phyloP scores from a whole-genome alignment of 768 basidiomycete genomes.

The Tulasnella sp. region DNA sequence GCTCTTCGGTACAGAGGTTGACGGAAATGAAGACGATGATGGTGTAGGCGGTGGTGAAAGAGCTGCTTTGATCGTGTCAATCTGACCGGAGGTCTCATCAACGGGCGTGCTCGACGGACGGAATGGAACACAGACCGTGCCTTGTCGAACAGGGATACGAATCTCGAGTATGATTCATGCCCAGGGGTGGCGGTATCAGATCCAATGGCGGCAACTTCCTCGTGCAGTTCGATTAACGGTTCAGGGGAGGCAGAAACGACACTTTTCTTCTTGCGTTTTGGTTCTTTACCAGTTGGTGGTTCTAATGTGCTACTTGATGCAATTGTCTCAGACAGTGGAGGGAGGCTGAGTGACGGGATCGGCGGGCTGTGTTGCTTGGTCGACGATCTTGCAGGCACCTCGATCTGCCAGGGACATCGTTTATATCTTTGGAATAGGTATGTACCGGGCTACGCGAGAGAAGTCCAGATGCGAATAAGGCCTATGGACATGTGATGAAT shows the following conservation, averaged over 20 bases:
- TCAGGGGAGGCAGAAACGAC: neutral
- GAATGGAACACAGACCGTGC: too few relatives aligned
- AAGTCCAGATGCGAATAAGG: neutral
- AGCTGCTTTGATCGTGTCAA: slow-evolving; percentile 2
- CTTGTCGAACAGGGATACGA: slow-evolving; percentile 2
- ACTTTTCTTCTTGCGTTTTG: slow-evolving; percentile 1
- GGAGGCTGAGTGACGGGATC: neutral
- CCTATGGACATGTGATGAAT: neutral
- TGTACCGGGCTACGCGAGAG: slow-evolving; percentile 54
- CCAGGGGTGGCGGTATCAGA: neutral
- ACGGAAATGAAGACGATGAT: neutral
- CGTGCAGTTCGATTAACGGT: neutral
- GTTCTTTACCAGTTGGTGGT: neutral
- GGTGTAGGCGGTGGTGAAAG: neutral
- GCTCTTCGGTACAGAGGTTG: too few relatives aligned
- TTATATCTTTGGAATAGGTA: slow-evolving; percentile 84
- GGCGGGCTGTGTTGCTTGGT: neutral
- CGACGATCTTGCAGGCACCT: neutral
- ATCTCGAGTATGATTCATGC: neutral
- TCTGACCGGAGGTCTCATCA: too few relatives aligned
- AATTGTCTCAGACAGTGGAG: neutral
- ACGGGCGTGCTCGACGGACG: too few relatives aligned
- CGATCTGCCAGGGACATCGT: slow-evolving; percentile 79
- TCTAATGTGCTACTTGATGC: slow-evolving; percentile 35
- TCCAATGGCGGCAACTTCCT: neutral